Evolutionary conservation across 2,329 filamentous ascomycete genomes (phyloP), one percentile per base, ranked within the genome.

Genomic region (Fusarium sp.): DNA sequence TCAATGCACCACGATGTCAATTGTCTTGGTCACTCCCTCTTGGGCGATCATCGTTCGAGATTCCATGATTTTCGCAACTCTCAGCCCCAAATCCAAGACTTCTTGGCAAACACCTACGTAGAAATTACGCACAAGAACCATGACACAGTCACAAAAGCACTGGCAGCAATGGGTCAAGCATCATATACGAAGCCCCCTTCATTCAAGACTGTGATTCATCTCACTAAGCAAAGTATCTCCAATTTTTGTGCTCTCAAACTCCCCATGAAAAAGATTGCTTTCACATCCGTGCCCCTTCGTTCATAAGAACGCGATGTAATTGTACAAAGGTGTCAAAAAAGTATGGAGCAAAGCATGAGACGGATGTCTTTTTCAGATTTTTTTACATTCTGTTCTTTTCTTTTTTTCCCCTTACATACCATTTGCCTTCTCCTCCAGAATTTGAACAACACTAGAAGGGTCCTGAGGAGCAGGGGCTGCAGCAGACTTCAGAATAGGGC

Each of bases 341-440:
- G 13, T 44, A 20, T 18, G 40, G 15, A n/a, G 24, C 26, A 53
- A 28, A 53, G 28, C 22, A 20, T 28, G 33, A 26, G 36, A 3
- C 11, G 20, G 1, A 10, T 53, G 26, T 28, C 28, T 8, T 38
- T 31, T 24, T 36, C 20, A 33, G 7, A 28, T 40, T 53, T 15
- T 24, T 26, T 36, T 42, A 3, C 3, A 11, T 48, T 20, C 24
- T 18, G 4, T 39, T 44, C 13, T 5, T 13, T 15, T 4, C 11
- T 9, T 7, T 18, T 18, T 14, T n/a, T 17, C 15, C 38, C 9
- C 4, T 17, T 51, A 68, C 66, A 68, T 69, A 14, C 39, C 60
- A 7, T 66, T 66, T 1, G 42, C 66, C 66, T 68, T 68, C 9
- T 68, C 65, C 24, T 68, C 66, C 60, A 68, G 42, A 9, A 66